Base-by-base conservation (phyloP, 2,329 filamentous ascomycete species). In the Aspergillus hortae region DNA sequence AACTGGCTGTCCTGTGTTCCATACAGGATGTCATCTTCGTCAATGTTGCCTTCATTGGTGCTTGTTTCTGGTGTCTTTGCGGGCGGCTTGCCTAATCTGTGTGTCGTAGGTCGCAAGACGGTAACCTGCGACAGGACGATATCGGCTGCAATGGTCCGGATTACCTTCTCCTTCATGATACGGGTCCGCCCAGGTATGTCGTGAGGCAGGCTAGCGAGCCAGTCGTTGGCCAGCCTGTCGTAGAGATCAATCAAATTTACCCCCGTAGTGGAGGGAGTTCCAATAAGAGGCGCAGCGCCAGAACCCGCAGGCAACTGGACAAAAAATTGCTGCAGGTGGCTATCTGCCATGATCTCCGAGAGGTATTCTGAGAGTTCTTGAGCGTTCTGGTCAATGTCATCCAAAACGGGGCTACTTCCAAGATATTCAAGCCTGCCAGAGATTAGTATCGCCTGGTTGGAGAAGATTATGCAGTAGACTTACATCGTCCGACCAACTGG, bases 371-470 rank as follows among this genome's bases (percentile, higher is more conserved):
- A 56, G 14, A 73, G 51, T 36, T 66, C 64, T 19, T 61, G 57
- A 12, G 67, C 59, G 42, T 63, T 67, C 36, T 69, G 59, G 44
- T 74, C 72, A 33, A 74, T 69, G 49, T 72, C 69, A 30, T 69
- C 64, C 33, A 71, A 42, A 19, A 60, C 36, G 4, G 66, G 63
- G 25, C 59, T 58, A 21, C 54, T 53, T 19, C 53, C 56, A 41
- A 65, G 55, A 10, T 68, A 46, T 53, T 74, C 71, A 50, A 72
- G 56, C 53, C 71, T 72, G 49, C 23, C 32, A 27, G 15, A 23
- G n/a, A 46, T 62, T 40, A 60, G 54, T 27, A 35, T 14, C 17
- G 19, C 4, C 2, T 12, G 40, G 10, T 42, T 48, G 11, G 10
- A 51, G 12, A 41, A 33, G 41, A 41, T 30, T n/a, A 15, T 14